These are phyloP conservation scores for Solanum pinnatisectum DNA, from an alignment of 257 asterid species.

Conservation along the genomic window DNA sequence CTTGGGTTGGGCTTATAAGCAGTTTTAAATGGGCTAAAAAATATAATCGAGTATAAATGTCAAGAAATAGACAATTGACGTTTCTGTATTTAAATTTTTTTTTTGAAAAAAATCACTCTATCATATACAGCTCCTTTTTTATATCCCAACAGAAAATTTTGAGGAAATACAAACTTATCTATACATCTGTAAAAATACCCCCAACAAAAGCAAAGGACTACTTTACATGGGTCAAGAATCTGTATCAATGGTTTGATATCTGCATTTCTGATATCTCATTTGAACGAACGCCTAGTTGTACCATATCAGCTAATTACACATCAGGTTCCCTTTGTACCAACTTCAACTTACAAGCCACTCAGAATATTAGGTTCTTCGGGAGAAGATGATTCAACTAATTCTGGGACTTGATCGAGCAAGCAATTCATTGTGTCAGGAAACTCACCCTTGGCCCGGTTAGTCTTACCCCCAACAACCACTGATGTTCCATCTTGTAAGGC, in stretches of 20 bases:
- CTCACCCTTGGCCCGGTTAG: slow-evolving; percentile 86
- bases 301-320: neutral
- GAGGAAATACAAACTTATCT: neutral
- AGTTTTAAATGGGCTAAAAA: no score
- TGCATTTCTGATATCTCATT: neutral
- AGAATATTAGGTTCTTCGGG: slow-evolving; percentile 5
- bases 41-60: neutral
- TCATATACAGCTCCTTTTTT: neutral
- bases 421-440: slow-evolving; percentile 69
- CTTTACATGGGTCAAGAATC: neutral
- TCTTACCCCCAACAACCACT: slow-evolving; percentile 85
- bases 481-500: slow-evolving; percentile 91
- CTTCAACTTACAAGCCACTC: neutral
- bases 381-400: slow-evolving; percentile 49
- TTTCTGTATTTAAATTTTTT: neutral
- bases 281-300: neutral
- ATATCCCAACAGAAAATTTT: neutral
- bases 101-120: no score
- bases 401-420: slow-evolving; percentile 86
- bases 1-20: no score
- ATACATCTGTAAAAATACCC: neutral
- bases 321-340: neutral
- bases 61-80: neutral
- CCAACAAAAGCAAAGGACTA: neutral
- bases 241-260: neutral